Evolutionary conservation across 1,284 basidiomycete genomes (phyloP).

Genomic region (Marasmius fiardii): DNA sequence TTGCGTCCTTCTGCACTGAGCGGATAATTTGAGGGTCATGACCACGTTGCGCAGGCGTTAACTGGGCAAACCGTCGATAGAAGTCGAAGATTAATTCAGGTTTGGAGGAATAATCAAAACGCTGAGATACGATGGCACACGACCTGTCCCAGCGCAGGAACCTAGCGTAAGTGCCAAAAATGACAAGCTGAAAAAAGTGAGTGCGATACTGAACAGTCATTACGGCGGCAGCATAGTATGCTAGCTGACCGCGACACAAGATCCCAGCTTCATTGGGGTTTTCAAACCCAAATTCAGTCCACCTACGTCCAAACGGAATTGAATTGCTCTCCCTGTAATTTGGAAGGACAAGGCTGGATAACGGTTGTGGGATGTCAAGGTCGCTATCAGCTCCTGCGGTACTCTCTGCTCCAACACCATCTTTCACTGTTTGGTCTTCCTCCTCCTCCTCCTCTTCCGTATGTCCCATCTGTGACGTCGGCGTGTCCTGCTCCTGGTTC

Average conservation of each 20-base stretch:
- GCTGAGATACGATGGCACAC: neutral
- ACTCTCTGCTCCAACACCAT: no score
- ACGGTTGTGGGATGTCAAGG: no score
- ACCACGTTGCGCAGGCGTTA: neutral
- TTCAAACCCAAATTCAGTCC: neutral
- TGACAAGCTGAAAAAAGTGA: neutral
- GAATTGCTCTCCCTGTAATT: neutral
- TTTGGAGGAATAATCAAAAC: neutral
- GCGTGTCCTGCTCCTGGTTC: neutral
- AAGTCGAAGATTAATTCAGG: neutral
- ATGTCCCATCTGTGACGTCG: neutral
- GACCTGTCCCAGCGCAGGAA: neutral
- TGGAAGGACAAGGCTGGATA: neutral
- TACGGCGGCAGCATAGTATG: neutral
- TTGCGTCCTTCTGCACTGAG: neutral
- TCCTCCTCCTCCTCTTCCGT: neutral
- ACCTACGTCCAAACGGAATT: neutral
- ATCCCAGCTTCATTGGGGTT: neutral
- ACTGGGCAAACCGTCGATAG: neutral
- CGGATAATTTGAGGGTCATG: neutral
- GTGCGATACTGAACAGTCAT: neutral
- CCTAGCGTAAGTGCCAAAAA: neutral
- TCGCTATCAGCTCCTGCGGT: no score
- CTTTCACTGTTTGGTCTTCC: neutral
- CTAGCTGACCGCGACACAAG: slow-evolving; percentile 1